Base-by-base conservation (phyloP, 2,329 filamentous ascomycete species). In the Cytospora piceicola region DNA sequence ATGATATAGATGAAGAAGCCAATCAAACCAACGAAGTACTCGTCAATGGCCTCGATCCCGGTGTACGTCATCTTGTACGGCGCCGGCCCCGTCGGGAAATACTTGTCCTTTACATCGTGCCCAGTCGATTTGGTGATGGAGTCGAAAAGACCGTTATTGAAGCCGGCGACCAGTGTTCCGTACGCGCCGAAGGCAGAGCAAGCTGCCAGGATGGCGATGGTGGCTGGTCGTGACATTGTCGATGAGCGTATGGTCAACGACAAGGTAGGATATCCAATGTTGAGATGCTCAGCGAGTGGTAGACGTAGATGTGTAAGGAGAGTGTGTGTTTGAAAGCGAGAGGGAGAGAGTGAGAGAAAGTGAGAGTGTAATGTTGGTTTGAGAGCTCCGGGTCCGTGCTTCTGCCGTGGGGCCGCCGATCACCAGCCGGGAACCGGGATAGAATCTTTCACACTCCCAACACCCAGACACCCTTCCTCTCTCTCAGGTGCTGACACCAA, bases 181-280 rank as follows among this genome's bases (percentile, higher is more conserved):
- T 69, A 69, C 17, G 60, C 64, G 11, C 68, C 68, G 22, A 69
- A 54, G 20, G 59, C 42, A 36, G 53, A 62, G 62, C 68, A 68
- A 1, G 39, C 39, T 20, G 49, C 51, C 6, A 69, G 55, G 24
- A 60, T 24, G 20, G 30, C 55, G n/a, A 66, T 32, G 4, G 61
- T 34, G 57, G 56, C 7, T 14, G 46, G n/a, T 27, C 58, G 58
- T 20, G 46, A 32, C 9, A 22, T 27, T 11, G 58, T 57, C 22
- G 39, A 6, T 17, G 61, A 46, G 1, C 53, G 24, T 60, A 68
- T 64, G 30, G 1, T 57, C 9, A 27, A 20, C 49, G 2, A 20
- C 22, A 20, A 20, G 8, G 20, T 7, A n/a, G 30, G 9, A 1
- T 1, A 22, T 30, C 24, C 22, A 17, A 8, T 56, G n/a, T 17